Conservation (phyloP, 2,329 filamentous ascomycete species). For the Penicillium sp. region DNA sequence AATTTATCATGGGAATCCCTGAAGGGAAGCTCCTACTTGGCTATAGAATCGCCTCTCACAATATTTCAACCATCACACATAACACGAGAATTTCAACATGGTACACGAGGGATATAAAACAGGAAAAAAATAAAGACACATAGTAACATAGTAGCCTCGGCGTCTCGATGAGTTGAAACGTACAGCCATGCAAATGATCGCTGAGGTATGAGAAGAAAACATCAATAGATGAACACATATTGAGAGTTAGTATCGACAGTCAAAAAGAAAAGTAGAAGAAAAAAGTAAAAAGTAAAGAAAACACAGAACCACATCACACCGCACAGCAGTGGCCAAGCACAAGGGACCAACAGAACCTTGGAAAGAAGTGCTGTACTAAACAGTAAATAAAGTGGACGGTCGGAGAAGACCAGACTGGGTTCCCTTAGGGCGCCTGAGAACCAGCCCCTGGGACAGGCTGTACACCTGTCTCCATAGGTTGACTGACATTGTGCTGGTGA, state of each 20-base stretch:
- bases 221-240: background rate
- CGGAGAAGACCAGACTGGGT: background rate
- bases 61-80: slow-evolving; percentile 1
- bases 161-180: background rate
- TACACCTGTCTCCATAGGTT: slow-evolving; percentile 10
- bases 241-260: background rate
- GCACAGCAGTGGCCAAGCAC: slow-evolving; percentile 11
- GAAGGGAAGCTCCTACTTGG: slow-evolving; percentile 5
- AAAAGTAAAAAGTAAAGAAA: background rate
- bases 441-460: slow-evolving; percentile 5
- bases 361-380: slow-evolving; percentile 1
- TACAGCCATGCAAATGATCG: slow-evolving; percentile 4
- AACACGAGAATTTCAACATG: slow-evolving; percentile 8
- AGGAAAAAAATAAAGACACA: slow-evolving; percentile 5
- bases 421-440: slow-evolving; percentile 2
- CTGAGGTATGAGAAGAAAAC: slow-evolving; percentile 3
- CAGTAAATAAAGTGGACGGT: background rate
- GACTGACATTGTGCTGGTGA: slow-evolving; percentile 18
- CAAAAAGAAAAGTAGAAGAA: background rate
- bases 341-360: background rate
- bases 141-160: slow-evolving; percentile 1
- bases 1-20: slow-evolving; percentile 13
- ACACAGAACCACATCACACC: slow-evolving; percentile 7
- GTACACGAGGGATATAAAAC: slow-evolving; percentile 18
- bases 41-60: background rate